Base-by-base conservation (phyloP, 805 yeast genomes). In the Yarrowia hollandica region DNA sequence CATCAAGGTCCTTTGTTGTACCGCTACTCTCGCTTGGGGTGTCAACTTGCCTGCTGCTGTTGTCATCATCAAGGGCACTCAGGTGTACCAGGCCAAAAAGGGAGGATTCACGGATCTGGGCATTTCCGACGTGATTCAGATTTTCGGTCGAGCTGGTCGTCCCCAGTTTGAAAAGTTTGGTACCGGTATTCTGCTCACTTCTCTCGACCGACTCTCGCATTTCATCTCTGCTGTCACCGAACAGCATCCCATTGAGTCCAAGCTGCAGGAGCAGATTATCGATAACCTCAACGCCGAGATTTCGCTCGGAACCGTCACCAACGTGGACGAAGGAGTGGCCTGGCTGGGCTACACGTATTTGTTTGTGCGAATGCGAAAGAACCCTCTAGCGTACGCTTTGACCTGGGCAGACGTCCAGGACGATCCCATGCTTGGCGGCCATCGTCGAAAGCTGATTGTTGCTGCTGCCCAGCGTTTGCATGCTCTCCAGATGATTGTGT, bases 21-120 rank as follows among this genome's bases (percentile, higher is more conserved):
- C 99, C 2, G 96, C 99, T 0, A 94, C 99, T 0, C 80, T 94
- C 61, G 99, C 99, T 0, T 94, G 99, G 99, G 99, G 99, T 80
- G 98, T 94, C 16, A 94, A 94, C 69, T 76, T 94, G 61, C 99
- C 99, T 1, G 99, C 99, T 6, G 97, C 97, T 1, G 96, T 90
- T 37, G 99, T 94, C 18, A 88, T 94, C 63, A 84, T 94, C 28
- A 94, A 94, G 67, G 99, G 99, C 0, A 94, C 99, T 0, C 96
- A 92, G 68, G 90, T 94, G 0, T 94, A 94, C 69, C 96, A 94
- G 69, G 80, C 98, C 0, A 89, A 91, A 69, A 86, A 86, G 57
- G 99, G 99, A 79, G 99, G 99, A 0, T 89, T 84, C 68, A 82
- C 86, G 2, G 99, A 94, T 69, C 75, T 95, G 35, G 98, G 98